Conservation (phyloP, 805 yeast genomes). For the Ogataea nitratoaversa region DNA sequence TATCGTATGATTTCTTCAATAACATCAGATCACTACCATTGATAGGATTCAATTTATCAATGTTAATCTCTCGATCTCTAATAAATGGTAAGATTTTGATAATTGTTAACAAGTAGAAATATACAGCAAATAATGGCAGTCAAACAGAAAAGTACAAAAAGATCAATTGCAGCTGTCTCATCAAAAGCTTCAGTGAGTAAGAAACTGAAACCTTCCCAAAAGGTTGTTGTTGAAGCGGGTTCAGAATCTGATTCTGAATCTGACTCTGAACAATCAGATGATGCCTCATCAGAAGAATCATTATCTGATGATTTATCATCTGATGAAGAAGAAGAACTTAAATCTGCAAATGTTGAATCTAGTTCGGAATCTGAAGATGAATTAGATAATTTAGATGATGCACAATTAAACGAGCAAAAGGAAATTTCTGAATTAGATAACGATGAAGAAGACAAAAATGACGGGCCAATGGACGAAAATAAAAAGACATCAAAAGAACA, state of each 20-base stretch:
- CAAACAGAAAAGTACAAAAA: conserved; percentile 18
- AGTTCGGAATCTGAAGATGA: conserved; percentile 25
- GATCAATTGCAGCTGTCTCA: conserved; percentile 12
- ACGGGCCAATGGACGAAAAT: conserved; percentile 28
- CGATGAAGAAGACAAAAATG: conserved; percentile 25
- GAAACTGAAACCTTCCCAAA: conserved; percentile 25
- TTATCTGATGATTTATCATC: conserved; percentile 4
- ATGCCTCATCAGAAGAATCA: conserved; percentile 7
- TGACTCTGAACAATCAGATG: conserved; percentile 9
- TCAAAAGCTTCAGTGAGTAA: conserved; percentile 8
- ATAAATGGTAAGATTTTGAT: too few relatives aligned
- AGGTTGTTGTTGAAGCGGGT: conserved; percentile 27
- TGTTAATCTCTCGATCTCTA: too few relatives aligned
- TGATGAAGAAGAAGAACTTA: conserved; percentile 5
- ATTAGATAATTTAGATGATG: conserved; percentile 29
- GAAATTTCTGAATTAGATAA: conserved; percentile 29
- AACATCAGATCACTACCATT: neutral
- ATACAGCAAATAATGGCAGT: conserved; percentile 11
- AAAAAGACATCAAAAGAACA: conserved; percentile 57
- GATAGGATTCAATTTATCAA: too few relatives aligned
- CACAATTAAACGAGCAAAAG: conserved; percentile 29
- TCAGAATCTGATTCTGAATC: conserved; percentile 8
- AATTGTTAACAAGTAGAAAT: too few relatives aligned
- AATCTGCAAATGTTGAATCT: neutral
- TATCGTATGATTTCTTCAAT: neutral